A percentile compares a stretch with the other conserved stretches of the same genome.
These are phyloP conservation scores for Usnea hakonensis DNA, from an alignment of 495 filamentous ascomycete genomes.

Conservation along the genomic window DNA sequence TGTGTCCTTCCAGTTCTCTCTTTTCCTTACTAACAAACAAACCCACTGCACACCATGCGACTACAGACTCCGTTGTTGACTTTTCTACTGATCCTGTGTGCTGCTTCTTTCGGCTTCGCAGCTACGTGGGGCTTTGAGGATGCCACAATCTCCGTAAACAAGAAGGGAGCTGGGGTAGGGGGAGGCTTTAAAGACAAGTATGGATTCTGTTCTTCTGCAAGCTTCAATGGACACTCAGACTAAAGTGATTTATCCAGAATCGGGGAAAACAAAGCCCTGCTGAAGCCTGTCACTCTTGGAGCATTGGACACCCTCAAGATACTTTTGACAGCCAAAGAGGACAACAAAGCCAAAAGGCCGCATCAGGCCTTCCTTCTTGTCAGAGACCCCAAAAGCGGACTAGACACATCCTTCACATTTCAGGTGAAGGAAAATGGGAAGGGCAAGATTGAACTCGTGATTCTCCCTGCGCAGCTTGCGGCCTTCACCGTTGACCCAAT, in stretches of 20 bases:
- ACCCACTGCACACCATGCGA: conserved; percentile 16
- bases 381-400: conserved; percentile 59
- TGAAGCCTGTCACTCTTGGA: conserved; percentile 57
- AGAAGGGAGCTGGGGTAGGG: conserved; percentile 59
- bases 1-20: neutral
- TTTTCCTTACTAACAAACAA: neutral
- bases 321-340: conserved; percentile 70
- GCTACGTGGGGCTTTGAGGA: conserved; percentile 82
- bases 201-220: conserved; percentile 18
- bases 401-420: conserved; percentile 87
- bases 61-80: neutral
- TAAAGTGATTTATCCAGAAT: conserved; percentile 42
- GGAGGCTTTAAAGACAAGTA: conserved; percentile 68
- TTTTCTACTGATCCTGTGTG: conserved; percentile 28
- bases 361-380: conserved; percentile 90
- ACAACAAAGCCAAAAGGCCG: conserved; percentile 66
- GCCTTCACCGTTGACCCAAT: conserved; percentile 25
- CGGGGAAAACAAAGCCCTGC: conserved; percentile 51
- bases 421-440: conserved; percentile 82
- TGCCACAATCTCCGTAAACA: conserved; percentile 67
- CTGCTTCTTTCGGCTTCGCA: conserved; percentile 33
- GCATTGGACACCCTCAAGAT: conserved; percentile 72
- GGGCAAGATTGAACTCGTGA: conserved; percentile 72
- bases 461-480: conserved; percentile 22
- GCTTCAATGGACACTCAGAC: neutral